Evolutionary conservation across 208 protist species (phyloP).

Genomic region (Angomonas desouzai): DNA sequence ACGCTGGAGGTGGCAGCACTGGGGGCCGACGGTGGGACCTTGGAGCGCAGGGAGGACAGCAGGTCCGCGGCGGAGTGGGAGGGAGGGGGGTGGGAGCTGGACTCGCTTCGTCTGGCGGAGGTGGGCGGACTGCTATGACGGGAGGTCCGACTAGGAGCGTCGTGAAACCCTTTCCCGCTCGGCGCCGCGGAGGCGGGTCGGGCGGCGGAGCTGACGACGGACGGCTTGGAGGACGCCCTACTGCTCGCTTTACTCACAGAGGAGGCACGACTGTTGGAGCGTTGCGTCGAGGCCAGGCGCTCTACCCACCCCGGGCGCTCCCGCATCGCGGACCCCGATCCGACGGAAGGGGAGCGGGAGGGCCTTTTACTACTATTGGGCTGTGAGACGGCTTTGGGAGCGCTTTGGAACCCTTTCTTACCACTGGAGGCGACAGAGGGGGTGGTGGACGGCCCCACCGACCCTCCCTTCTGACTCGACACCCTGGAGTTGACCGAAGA

Average conservation of each 20-base stretch:
- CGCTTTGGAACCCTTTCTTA: no score
- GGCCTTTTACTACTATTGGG: no score
- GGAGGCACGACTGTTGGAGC: not conserved
- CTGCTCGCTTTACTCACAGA: not conserved
- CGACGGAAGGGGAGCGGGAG: slow-evolving; percentile 16
- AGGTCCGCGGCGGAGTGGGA: not conserved
- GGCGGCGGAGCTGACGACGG: no score
- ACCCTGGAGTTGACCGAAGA: not conserved
- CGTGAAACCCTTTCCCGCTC: no score
- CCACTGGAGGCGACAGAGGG: no score
- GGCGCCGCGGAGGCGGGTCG: no score
- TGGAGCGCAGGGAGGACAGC: not conserved
- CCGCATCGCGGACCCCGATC: slow-evolving; percentile 13
- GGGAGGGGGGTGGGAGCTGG: not conserved
- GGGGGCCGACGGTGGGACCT: not conserved
- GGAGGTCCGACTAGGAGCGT: no score
- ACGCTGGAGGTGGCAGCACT: not conserved
- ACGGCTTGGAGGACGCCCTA: not conserved
- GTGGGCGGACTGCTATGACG: no score
- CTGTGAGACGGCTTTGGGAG: no score
- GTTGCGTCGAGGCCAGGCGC: not conserved
- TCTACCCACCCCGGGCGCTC: not conserved
- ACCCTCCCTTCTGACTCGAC: not conserved
- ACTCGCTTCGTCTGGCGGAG: no score
- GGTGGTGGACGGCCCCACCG: no score